Conservation (phyloP, 352 stramenopile genomes). For the Phytophthora kernoviae region DNA sequence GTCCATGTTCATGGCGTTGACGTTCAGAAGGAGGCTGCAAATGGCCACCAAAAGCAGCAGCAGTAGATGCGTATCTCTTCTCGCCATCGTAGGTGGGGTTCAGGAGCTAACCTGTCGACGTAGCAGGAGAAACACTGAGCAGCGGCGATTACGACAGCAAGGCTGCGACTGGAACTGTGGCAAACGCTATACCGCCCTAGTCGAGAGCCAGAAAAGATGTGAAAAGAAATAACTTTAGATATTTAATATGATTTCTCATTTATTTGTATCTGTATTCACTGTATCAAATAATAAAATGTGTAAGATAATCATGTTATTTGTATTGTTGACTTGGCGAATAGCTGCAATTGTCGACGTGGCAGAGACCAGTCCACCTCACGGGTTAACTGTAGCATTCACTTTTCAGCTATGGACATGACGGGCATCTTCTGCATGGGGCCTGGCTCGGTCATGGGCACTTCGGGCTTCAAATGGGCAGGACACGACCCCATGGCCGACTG, state of each 20-base stretch:
- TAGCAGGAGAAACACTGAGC: no score
- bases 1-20: slow-evolving; percentile 45
- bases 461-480: slow-evolving; percentile 58
- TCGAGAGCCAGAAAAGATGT: no score
- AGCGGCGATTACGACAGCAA: no score
- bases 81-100: slow-evolving; percentile 2
- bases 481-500: slow-evolving; percentile 55
- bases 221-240: no score
- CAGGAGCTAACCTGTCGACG: neutral
- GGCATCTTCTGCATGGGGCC: slow-evolving; percentile 59
- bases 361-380: no score
- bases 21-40: slow-evolving; percentile 2
- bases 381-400: no score
- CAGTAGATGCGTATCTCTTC: neutral
- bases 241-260: no score
- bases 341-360: slow-evolving; percentile 35
- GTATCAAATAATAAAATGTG: no score
- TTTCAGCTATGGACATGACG: slow-evolving; percentile 8
- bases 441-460: slow-evolving; percentile 67
- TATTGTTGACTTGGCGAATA: neutral
- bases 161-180: no score
- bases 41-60: slow-evolving; percentile 7
- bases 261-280: no score
- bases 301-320: no score
- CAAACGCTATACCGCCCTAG: no score